Percentiles rank a stretch among this genome's conserved stretches.
phyloP scores from a whole-genome alignment of 768 basidiomycete species.

The Mycena chlorophos region DNA sequence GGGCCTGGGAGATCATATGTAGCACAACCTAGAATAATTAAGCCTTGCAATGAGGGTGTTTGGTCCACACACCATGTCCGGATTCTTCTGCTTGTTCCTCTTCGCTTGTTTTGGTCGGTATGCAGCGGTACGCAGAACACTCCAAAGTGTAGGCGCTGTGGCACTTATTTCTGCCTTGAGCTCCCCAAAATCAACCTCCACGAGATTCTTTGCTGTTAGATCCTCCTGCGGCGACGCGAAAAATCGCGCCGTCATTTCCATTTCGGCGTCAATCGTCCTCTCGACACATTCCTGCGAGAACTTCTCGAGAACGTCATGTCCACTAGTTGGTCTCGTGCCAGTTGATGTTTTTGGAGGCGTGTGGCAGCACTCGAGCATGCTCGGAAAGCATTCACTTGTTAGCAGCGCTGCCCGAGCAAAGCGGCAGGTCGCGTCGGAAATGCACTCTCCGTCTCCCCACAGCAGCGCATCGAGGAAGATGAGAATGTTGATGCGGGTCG shows the following conservation, averaged over 20 bases:
- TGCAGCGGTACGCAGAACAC: constrained; percentile 6
- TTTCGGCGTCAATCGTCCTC: constrained; percentile 14
- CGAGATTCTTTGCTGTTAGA: constrained; percentile 15
- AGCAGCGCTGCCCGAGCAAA: constrained; percentile 10
- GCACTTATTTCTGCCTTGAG: constrained; percentile 9
- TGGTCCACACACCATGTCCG: constrained; percentile 17
- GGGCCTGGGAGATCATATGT: constrained; percentile 12
- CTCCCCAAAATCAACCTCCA: constrained; percentile 13
- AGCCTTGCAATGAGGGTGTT: neutral
- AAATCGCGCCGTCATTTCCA: constrained; percentile 9
- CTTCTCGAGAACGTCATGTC: constrained; percentile 2
- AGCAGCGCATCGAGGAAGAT: constrained; percentile 20
- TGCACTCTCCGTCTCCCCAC: constrained; percentile 21
- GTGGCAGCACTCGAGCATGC: neutral
- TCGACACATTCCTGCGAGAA: constrained; percentile 13
- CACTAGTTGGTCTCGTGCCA: constrained; percentile 6
- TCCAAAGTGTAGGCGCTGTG: constrained; percentile 17
- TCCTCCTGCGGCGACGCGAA: constrained; percentile 18
- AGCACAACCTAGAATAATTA: constrained; percentile 1
- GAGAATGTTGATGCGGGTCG: neutral
- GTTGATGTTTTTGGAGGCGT: neutral
- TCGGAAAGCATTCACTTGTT: neutral
- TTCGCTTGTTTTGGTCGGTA: constrained; percentile 14
- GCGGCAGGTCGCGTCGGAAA: constrained; percentile 14
- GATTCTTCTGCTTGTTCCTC: constrained; percentile 19